These are phyloP conservation scores for Abelmoschus esculentus DNA, from an alignment of 345 rosid species.

Conservation along the genomic window DNA sequence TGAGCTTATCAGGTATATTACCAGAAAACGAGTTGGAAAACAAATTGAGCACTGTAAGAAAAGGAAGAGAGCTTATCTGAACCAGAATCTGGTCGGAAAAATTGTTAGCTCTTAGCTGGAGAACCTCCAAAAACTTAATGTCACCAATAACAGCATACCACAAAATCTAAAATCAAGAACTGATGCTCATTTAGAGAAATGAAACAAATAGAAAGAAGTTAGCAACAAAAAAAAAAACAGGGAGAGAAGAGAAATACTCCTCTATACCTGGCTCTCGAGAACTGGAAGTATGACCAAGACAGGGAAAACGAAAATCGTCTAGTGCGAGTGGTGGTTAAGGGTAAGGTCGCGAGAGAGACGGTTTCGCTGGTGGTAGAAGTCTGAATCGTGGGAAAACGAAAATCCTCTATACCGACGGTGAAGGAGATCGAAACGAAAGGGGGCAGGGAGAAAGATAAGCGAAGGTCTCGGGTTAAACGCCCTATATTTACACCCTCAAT, in stretches of 20 bases:
- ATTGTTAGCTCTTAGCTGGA: constrained; percentile 55
- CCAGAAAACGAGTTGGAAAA: constrained; percentile 46
- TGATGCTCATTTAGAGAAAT: not conserved
- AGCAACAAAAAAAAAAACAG: not conserved
- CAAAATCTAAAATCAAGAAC: too few relatives aligned
- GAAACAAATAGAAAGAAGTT: not conserved
- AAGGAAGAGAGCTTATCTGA: constrained; percentile 27
- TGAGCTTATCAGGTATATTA: constrained; percentile 31
- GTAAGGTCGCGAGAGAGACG: too few relatives aligned
- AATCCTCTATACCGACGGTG: too few relatives aligned
- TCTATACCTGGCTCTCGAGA: constrained; percentile 77
- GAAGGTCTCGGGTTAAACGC: too few relatives aligned
- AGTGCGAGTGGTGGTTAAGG: too few relatives aligned
- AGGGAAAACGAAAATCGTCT: constrained; percentile 85
- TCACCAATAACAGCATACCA: constrained; percentile 31
- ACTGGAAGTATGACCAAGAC: constrained; percentile 89
- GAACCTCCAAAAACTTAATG: constrained; percentile 35
- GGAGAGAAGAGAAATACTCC: not conserved
- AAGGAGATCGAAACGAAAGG: too few relatives aligned
- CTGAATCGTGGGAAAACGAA: too few relatives aligned
- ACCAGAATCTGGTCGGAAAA: constrained; percentile 43
- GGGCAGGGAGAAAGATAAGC: too few relatives aligned
- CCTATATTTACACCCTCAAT: too few relatives aligned
- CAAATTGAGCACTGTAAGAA: constrained; percentile 40
- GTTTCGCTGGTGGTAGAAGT: too few relatives aligned